phyloP scores from a whole-genome alignment of 140 eudicot species.

The Anethum foeniculum region DNA sequence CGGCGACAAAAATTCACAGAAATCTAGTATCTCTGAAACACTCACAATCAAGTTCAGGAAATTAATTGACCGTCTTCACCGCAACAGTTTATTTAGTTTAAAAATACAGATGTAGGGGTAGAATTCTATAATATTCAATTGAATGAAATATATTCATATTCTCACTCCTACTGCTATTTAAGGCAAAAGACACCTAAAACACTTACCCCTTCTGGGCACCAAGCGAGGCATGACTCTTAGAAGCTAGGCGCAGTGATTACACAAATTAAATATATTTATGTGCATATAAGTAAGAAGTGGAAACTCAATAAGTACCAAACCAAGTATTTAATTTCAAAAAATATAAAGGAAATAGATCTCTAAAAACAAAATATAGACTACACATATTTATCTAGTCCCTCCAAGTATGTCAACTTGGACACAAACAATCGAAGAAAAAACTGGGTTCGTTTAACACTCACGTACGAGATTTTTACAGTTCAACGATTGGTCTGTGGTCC shows the following conservation, averaged over 20 bases:
- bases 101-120: not conserved
- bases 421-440: not conserved
- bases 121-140: not conserved
- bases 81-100: not conserved
- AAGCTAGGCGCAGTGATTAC: not conserved
- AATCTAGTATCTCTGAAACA: conserved; percentile 77
- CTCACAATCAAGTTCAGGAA: not conserved
- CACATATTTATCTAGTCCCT: not conserved
- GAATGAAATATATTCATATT: not conserved
- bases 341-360: not conserved
- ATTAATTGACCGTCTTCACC: not conserved
- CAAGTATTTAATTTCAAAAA: not conserved
- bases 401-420: not conserved
- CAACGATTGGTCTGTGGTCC: not conserved
- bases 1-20: conserved; percentile 84
- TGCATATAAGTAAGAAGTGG: too few relatives aligned
- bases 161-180: not conserved
- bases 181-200: not conserved
- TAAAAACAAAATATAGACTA: too few relatives aligned
- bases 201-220: not conserved
- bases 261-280: too few relatives aligned
- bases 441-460: too few relatives aligned
- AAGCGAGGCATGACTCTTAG: not conserved
- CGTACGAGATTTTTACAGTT: not conserved
- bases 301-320: not conserved